A percentile compares a stretch with the other conserved stretches of the same genome.
Evolutionary conservation across 345 rosid genomes (phyloP).

Genomic region (Raphanus raphanistrum): DNA sequence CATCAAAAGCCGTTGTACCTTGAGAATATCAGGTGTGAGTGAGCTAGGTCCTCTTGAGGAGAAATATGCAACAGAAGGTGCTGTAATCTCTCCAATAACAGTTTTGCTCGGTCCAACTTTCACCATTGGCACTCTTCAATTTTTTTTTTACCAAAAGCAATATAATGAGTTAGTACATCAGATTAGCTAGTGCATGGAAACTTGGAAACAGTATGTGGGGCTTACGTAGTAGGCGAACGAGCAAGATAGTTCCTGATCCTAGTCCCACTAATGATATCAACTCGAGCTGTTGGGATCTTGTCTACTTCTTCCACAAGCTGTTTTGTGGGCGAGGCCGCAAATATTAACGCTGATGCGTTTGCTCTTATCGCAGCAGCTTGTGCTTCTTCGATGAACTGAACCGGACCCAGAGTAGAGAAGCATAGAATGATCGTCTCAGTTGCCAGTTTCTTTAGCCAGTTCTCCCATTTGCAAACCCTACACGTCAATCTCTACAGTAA

Average conservation of each 20-base stretch:
- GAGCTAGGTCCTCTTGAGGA: constrained; percentile 79
- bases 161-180: constrained; percentile 4
- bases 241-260: constrained; percentile 47
- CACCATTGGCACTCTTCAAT: constrained; percentile 46
- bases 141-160: constrained; percentile 7
- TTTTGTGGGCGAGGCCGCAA: constrained; percentile 51
- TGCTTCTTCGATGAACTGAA: constrained; percentile 44
- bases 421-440: constrained; percentile 50
- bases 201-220: neutral
- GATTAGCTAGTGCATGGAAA: neutral
- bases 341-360: constrained; percentile 53
- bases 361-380: constrained; percentile 54
- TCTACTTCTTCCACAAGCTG: constrained; percentile 51
- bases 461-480: constrained; percentile 48
- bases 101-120: constrained; percentile 49
- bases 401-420: constrained; percentile 53
- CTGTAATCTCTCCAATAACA: constrained; percentile 49
- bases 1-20: constrained; percentile 42
- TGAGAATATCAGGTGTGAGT: constrained; percentile 62
- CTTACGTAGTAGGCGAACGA: constrained; percentile 42
- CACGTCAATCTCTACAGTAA: neutral
- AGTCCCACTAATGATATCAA: constrained; percentile 59
- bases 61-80: constrained; percentile 62
- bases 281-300: constrained; percentile 51
- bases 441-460: constrained; percentile 46